Evolutionary conservation across 495 filamentous ascomycete genomes (phyloP).

Genomic region (Hypoxylon rickii): DNA sequence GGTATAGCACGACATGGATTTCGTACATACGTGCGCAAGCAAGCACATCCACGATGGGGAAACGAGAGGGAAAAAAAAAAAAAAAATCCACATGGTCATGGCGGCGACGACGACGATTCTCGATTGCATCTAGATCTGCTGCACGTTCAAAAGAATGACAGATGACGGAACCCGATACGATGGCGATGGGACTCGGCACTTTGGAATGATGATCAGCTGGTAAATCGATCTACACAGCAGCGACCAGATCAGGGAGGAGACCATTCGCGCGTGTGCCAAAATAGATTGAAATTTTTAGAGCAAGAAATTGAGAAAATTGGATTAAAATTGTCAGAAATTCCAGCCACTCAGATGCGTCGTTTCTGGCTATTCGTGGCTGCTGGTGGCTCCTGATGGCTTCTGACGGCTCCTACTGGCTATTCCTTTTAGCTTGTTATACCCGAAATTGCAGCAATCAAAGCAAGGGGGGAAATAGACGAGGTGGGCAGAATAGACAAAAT

Average conservation of each 20-base stretch:
- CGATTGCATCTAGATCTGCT: neutral
- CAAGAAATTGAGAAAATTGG: too few relatives aligned
- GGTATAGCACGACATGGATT: neutral
- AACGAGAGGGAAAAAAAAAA: too few relatives aligned
- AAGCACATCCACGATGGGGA: neutral
- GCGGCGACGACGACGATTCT: too few relatives aligned
- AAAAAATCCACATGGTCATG: too few relatives aligned
- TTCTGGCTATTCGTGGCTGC: too few relatives aligned
- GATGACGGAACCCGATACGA: conserved; percentile 20
- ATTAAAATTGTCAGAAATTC: too few relatives aligned
- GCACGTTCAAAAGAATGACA: neutral
- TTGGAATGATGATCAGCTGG: conserved; percentile 32
- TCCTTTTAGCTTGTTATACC: conserved; percentile 13
- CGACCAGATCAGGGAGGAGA: conserved; percentile 18
- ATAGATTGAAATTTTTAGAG: too few relatives aligned
- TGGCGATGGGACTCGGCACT: neutral
- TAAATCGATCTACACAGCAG: conserved; percentile 21
- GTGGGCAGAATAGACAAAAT: too few relatives aligned
- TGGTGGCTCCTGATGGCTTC: too few relatives aligned
- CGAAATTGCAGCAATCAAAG: conserved; percentile 38
- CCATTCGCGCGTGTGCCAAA: too few relatives aligned
- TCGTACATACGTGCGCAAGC: neutral
- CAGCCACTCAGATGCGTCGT: conserved; percentile 24
- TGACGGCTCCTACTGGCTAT: too few relatives aligned
- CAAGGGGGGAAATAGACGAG: conserved; percentile 20